These are phyloP conservation scores for Penicillium sp. DNA, from an alignment of 2,329 filamentous ascomycete species.

Conservation along the genomic window DNA sequence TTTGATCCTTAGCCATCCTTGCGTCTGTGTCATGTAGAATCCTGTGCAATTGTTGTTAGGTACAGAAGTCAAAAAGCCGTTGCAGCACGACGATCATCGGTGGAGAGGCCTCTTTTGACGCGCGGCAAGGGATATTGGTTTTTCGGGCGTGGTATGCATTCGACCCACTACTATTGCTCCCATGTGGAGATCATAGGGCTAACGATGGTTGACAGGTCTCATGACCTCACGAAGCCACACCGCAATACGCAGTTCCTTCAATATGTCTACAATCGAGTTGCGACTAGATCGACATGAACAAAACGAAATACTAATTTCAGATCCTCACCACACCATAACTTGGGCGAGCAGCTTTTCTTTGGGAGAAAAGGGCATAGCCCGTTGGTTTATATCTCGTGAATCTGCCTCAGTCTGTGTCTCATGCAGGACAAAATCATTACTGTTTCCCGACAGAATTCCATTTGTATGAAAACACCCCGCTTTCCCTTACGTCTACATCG, in stretches of 20 bases:
- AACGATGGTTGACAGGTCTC: slow-evolving; percentile 29
- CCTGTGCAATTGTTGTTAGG: slow-evolving; percentile 35
- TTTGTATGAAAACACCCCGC: slow-evolving; percentile 42
- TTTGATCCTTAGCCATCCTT: slow-evolving; percentile 36
- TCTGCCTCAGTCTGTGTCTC: not conserved
- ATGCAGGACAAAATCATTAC: not conserved
- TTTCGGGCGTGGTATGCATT: not conserved
- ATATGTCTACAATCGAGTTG: slow-evolving; percentile 34
- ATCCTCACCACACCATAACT: slow-evolving; percentile 23
- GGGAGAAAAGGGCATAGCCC: not conserved
- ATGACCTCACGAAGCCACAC: slow-evolving; percentile 32
- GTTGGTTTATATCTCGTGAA: slow-evolving; percentile 45
- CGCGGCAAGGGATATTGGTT: not conserved
- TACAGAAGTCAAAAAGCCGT: slow-evolving; percentile 30
- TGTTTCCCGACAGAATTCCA: slow-evolving; percentile 28
- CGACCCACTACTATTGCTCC: slow-evolving; percentile 22
- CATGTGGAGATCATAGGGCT: slow-evolving; percentile 31
- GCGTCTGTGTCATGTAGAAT: slow-evolving; percentile 34
- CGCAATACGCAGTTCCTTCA: slow-evolving; percentile 31
- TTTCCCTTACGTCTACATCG: slow-evolving; percentile 30
- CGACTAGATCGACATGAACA: slow-evolving; percentile 23
- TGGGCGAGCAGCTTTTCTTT: too few species aligned
- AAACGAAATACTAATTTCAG: slow-evolving; percentile 23
- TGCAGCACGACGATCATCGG: slow-evolving; percentile 31
- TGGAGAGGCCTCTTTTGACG: slow-evolving; percentile 38